These are phyloP conservation scores for Endogone sp. DNA, from an alignment of 192 early-diverging fungal species.

Conservation along the genomic window DNA sequence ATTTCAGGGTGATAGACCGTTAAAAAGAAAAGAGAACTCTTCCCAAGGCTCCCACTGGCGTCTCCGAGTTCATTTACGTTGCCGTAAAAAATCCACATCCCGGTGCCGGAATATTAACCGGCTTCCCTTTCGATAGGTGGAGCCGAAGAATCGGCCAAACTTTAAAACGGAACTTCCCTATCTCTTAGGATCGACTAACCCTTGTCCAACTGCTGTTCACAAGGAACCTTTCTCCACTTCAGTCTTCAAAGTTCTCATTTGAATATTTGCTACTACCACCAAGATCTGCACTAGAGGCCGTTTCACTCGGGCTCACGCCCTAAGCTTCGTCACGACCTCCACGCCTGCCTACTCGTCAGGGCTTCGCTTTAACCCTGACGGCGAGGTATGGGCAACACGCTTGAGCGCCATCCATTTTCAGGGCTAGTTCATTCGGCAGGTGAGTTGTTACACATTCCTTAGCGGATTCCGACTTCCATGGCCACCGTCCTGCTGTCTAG, in stretches of 20 bases:
- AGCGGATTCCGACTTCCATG: constrained; percentile 82
- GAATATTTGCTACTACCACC: constrained; percentile 79
- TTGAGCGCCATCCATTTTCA: constrained; percentile 80
- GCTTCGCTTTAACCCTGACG: constrained; percentile 50
- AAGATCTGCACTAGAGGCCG: constrained; percentile 73
- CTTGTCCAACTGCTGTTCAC: constrained; percentile 67
- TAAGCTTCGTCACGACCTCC: constrained; percentile 57
- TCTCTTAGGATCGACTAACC: constrained; percentile 79
- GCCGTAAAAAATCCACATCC: constrained; percentile 60
- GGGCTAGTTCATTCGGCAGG: constrained; percentile 58
- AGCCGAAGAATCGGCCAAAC: constrained; percentile 32
- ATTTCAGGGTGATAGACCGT: constrained; percentile 57
- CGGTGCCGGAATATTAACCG: constrained; percentile 77
- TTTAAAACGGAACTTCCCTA: constrained; percentile 52
- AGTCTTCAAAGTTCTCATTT: constrained; percentile 83
- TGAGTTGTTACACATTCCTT: constrained; percentile 72
- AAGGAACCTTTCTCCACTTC: constrained; percentile 81
- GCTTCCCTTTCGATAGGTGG: constrained; percentile 74
- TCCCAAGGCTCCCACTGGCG: constrained; percentile 56
- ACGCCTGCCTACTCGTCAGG: constrained; percentile 68
- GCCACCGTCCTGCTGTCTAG: constrained; percentile 80
- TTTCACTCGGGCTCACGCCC: constrained; percentile 61
- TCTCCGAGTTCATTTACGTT: constrained; percentile 71
- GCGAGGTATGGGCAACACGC: constrained; percentile 71
- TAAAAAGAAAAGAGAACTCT: constrained; percentile 78